Base-by-base conservation (phyloP, 305 asterid genomes). In the Solanum chacoense region DNA sequence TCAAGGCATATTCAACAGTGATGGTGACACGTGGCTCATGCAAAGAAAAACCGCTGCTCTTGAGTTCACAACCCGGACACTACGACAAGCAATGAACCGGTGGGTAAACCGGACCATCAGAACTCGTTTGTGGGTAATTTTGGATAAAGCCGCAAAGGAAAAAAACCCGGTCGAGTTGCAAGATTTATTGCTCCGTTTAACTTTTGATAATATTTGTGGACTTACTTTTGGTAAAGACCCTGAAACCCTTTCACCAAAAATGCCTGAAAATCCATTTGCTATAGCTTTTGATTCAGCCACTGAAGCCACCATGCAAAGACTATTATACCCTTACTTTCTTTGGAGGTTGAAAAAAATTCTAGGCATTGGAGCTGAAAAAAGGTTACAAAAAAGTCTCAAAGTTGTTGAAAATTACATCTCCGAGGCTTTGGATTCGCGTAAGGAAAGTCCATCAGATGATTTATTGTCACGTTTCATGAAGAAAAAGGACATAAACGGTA, bases 11-110 rank as follows among this genome's bases (percentile, higher is more conserved):
- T 94, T 94, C 91, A 94, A 94, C 81, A 91, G 95, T 3, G 96
- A 94, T 9, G 96, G 96, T 8, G 96, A 94, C 93, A 94, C 96
- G 91, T 94, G 96, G 96, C 93, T 94, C 59, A 93, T 94, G 90
- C 96, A 94, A 89, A 94, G 96, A n/a, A 94, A 94, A 91, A 94
- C 96, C 0, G 96, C 96, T 86, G 96, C 96, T 11, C 93, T 94
- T 75, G 96, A 94, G 13, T 94, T 94, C 92, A 94, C 96, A 87
- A 94, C 96, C 87, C 93, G 96, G 29, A 94, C 96, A 4, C 91
- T 94, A 22, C 88, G 94, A 76, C 96, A 94, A 88, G 96, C 95
- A 89, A 93, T 94, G 96, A 94, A 93, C 59, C 91, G 96, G 2
- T 94, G 96, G 96, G 96, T 94, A 67, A 94, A 91, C 92, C 95